Percentiles rank a stretch among this genome's conserved stretches.
Conservation (phyloP, 2,329 filamentous ascomycete species). For the Anthostomella pinea region DNA sequence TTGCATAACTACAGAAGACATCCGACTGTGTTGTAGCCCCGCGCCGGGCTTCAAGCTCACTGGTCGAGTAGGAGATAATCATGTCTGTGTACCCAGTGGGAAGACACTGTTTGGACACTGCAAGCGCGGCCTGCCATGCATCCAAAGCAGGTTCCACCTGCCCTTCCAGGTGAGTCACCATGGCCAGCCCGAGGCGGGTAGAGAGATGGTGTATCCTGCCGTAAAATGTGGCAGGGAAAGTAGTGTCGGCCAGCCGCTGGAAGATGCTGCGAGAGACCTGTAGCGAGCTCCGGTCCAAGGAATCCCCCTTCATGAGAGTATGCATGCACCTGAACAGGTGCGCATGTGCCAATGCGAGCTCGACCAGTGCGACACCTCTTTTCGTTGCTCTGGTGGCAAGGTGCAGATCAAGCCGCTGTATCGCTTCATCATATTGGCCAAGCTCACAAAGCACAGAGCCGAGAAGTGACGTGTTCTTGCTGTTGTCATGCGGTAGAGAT, state of each 20-base stretch:
- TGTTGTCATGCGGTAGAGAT: not conserved
- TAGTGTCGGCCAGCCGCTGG: too few relatives aligned
- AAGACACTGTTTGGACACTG: slow-evolving; percentile 4
- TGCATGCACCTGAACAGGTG: slow-evolving; percentile 5
- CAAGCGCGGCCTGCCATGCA: slow-evolving; percentile 6
- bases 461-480: slow-evolving; percentile 1
- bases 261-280: too few relatives aligned
- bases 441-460: slow-evolving; percentile 9
- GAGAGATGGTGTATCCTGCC: too few relatives aligned
- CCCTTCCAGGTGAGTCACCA: slow-evolving; percentile 1
- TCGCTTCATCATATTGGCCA: slow-evolving; percentile 5
- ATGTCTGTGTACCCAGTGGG: slow-evolving; percentile 11
- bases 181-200: too few relatives aligned
- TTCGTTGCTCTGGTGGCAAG: not conserved
- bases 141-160: slow-evolving; percentile 1
- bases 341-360: slow-evolving; percentile 2
- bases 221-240: too few relatives aligned
- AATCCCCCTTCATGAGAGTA: too few relatives aligned
- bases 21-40: slow-evolving; percentile 1
- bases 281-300: too few relatives aligned
- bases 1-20: not conserved
- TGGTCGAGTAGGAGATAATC: slow-evolving; percentile 7
- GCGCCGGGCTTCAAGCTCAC: slow-evolving; percentile 6
- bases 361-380: not conserved
- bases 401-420: not conserved